Conservation (phyloP, 768 basidiomycete species). For the Leccinum olivaceopallidum region DNA sequence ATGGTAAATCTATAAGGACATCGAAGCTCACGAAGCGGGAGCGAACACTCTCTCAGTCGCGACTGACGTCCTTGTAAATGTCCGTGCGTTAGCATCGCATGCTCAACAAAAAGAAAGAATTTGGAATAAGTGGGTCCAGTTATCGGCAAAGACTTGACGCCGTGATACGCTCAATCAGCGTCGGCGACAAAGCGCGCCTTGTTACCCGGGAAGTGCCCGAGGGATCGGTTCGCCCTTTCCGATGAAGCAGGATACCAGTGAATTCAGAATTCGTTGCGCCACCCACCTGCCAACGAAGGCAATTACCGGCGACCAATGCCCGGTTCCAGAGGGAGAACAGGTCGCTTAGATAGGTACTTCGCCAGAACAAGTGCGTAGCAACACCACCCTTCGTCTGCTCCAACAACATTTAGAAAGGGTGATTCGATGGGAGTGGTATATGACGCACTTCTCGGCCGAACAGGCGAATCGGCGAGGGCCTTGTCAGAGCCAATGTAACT, state of each 20-base stretch:
- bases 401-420: not conserved
- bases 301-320: conserved; percentile 86
- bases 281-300: conserved; percentile 89
- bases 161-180: conserved; percentile 15
- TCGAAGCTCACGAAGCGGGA: not conserved
- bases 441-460: conserved; percentile 77
- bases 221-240: not conserved
- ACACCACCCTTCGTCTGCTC: conserved; percentile 89
- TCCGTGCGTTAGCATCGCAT: conserved; percentile 13
- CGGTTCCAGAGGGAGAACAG: conserved; percentile 95
- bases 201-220: conserved; percentile 1
- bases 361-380: conserved; percentile 88
- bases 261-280: conserved; percentile 14
- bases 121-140: not conserved
- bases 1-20: not conserved
- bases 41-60: conserved; percentile 22
- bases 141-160: not conserved
- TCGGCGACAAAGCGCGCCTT: conserved; percentile 2
- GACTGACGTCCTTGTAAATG: conserved; percentile 34
- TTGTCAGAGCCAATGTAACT: conserved; percentile 94
- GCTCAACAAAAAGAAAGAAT: not conserved
- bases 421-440: not conserved
- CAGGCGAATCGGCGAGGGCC: conserved; percentile 96
- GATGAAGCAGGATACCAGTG: conserved; percentile 1
- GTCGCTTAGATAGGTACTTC: conserved; percentile 91